Conservation (phyloP, 176 grass and related monocot species). For the Themeda triandra region DNA sequence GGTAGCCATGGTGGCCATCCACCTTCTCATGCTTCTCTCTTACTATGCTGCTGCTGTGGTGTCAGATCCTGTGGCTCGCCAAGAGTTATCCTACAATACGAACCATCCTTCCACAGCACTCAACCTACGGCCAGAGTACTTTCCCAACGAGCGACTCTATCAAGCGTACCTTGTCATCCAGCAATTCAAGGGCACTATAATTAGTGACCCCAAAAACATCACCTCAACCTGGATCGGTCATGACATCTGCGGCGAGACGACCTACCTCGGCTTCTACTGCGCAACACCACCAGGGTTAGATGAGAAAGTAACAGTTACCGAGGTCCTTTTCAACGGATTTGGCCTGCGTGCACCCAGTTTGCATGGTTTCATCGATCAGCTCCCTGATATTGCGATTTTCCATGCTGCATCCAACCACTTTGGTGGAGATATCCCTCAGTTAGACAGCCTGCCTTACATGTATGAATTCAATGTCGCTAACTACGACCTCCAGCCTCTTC, state of each 20-base stretch:
- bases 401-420: conserved; percentile 56
- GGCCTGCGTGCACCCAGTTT: rapidly evolving
- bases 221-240: background rate
- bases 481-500: no score
- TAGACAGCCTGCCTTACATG: no score
- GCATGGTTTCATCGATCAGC: conserved; percentile 1
- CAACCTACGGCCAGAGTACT: background rate
- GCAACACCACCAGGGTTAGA: rapidly evolving
- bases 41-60: no score
- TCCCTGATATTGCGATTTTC: conserved; percentile 32
- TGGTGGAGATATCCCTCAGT: background rate
- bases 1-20: no score
- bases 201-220: conserved; percentile 23
- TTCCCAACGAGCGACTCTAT: conserved; percentile 24
- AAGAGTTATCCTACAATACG: no score
- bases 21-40: no score
- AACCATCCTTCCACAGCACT: no score
- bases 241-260: background rate
- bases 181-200: conserved; percentile 34
- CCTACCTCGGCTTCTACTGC: conserved; percentile 41
- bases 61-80: no score
- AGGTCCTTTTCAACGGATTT: conserved; percentile 20
- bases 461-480: no score
- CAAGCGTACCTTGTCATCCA: conserved; percentile 37
- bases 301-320: background rate